Conservation (phyloP, 768 basidiomycete genomes). For the Pisolithus microcarpus region DNA sequence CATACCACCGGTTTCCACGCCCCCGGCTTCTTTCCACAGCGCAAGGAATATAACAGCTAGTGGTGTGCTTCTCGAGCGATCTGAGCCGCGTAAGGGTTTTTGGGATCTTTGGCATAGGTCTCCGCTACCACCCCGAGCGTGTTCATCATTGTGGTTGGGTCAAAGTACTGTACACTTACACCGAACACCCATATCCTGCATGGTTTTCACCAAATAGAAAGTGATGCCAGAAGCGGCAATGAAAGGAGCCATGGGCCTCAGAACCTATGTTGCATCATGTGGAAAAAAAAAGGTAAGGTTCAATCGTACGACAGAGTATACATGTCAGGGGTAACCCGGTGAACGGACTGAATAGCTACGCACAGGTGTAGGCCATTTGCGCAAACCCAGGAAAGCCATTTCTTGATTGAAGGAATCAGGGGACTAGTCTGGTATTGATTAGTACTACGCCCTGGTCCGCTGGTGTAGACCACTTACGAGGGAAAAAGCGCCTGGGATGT, state of each 20-base stretch:
- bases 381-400: slow-evolving; percentile 74
- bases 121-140: slow-evolving; percentile 38
- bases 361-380: slow-evolving; percentile 76
- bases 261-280: slow-evolving; percentile 37
- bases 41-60: slow-evolving; percentile 8
- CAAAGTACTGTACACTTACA: slow-evolving; percentile 42
- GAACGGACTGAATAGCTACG: slow-evolving; percentile 24
- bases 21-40: no score
- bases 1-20: no score
- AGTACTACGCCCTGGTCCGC: no score
- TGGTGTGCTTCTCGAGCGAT: slow-evolving; percentile 59
- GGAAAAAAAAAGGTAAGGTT: slow-evolving; percentile 4
- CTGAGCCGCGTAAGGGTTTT: slow-evolving; percentile 76
- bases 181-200: slow-evolving; percentile 62
- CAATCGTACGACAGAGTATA: not conserved
- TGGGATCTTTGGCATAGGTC: slow-evolving; percentile 64
- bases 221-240: slow-evolving; percentile 58
- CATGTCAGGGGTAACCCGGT: not conserved
- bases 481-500: no score
- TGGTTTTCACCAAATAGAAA: slow-evolving; percentile 56
- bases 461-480: no score
- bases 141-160: not conserved
- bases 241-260: slow-evolving; percentile 78
- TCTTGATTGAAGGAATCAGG: not conserved
- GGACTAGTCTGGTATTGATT: no score